These are phyloP conservation scores for Colletotrichum sp. DNA, from an alignment of 2,329 filamentous ascomycete species.

Conservation along the genomic window DNA sequence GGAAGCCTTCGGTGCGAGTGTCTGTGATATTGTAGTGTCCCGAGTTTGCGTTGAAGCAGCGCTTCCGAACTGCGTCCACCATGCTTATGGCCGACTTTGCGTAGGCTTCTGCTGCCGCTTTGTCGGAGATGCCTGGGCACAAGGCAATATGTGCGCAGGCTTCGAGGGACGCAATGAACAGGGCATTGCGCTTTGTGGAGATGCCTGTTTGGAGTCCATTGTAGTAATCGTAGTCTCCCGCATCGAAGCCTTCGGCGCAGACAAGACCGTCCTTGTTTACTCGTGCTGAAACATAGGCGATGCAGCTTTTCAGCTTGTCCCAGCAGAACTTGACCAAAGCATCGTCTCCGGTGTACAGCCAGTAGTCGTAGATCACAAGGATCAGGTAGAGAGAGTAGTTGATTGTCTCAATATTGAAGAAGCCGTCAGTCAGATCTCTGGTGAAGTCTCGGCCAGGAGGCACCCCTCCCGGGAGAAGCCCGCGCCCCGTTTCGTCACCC, in stretches of 20 bases:
- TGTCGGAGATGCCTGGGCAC: not conserved
- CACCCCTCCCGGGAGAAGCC: not conserved
- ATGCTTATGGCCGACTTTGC: not conserved
- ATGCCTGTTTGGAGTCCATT: not conserved
- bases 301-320: not conserved
- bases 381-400: not conserved
- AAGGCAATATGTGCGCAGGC: not conserved
- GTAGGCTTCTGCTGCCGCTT: not conserved
- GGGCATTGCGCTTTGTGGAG: not conserved
- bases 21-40: not conserved
- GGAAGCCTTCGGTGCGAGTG: not conserved
- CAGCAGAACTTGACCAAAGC: not conserved
- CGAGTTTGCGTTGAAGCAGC: not conserved
- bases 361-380: not conserved
- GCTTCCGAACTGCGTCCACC: not conserved
- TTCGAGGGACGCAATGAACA: not conserved
- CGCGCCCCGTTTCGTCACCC: not conserved
- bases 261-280: not conserved
- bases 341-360: not conserved
- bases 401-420: not conserved
- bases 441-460: not conserved
- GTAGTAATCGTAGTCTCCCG: not conserved
- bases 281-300: not conserved
- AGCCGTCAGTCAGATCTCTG: not conserved
- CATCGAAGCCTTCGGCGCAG: not conserved